A percentile compares a stretch with the other conserved stretches of the same genome.
phyloP scores from a whole-genome alignment of 2,329 filamentous ascomycete species.

The Ascomycota sp. region DNA sequence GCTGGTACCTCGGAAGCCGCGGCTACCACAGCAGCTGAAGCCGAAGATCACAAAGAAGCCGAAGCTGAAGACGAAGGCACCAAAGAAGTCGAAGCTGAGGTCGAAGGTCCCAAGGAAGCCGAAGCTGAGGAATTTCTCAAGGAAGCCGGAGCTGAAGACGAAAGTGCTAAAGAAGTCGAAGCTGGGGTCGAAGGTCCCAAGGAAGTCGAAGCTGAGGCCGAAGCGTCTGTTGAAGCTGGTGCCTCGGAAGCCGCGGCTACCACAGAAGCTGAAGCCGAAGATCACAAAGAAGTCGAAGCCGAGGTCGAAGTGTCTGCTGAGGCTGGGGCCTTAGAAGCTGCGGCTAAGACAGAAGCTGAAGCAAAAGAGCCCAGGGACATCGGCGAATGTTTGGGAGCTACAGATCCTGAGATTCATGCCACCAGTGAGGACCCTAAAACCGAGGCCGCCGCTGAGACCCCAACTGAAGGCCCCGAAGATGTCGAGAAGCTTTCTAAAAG shows the following conservation, averaged over 20 bases:
- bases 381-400: too few relatives aligned
- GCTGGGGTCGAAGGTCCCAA: slow-evolving; percentile 1
- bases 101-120: background rate
- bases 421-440: background rate
- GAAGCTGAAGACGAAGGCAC: background rate
- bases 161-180: slow-evolving; percentile 2
- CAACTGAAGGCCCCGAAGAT: background rate
- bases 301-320: background rate
- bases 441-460: background rate
- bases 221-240: background rate
- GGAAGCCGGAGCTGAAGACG: background rate
- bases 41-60: background rate
- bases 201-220: background rate
- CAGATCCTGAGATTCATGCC: too few relatives aligned
- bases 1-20: background rate
- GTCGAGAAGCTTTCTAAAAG: too few relatives aligned
- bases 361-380: background rate
- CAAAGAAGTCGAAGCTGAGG: background rate
- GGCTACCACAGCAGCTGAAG: background rate
- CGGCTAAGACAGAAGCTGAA: background rate
- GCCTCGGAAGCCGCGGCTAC: background rate
- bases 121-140: background rate
- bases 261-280: background rate
- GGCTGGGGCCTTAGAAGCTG: background rate
- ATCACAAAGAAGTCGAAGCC: background rate